These are phyloP conservation scores for Fusarium compactum DNA, from an alignment of 2,329 filamentous ascomycete species.

Conservation along the genomic window DNA sequence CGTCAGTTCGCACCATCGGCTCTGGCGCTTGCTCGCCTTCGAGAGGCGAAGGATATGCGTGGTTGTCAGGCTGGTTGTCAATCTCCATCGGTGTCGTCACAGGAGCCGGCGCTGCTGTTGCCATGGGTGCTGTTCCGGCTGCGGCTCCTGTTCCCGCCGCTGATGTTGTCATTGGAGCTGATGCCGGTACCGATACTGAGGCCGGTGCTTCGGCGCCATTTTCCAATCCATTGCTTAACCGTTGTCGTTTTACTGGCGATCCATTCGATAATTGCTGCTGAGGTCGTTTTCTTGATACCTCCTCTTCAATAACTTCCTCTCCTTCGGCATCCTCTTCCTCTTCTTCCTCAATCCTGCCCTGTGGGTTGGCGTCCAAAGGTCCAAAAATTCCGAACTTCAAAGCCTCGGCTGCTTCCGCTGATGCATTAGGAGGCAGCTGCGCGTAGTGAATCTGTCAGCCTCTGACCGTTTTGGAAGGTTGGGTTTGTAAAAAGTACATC, in stretches of 20 bases:
- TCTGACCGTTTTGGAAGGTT: constrained; percentile 40
- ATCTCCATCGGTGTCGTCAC: constrained; percentile 69
- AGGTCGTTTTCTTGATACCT: constrained; percentile 64
- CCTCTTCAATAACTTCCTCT: constrained; percentile 52
- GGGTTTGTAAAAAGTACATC: constrained; percentile 31
- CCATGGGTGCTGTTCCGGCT: constrained; percentile 20
- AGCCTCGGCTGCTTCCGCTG: constrained; percentile 61
- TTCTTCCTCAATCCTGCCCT: constrained; percentile 56
- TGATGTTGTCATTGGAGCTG: constrained; percentile 28
- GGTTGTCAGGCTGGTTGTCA: constrained; percentile 65
- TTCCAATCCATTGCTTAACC: constrained; percentile 73
- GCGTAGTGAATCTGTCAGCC: constrained; percentile 46
- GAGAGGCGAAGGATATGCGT: constrained; percentile 74
- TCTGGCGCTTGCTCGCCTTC: constrained; percentile 68
- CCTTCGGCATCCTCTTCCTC: constrained; percentile 55
- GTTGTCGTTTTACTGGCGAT: constrained; percentile 69
- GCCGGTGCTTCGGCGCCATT: constrained; percentile 61
- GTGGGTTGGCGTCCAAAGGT: constrained; percentile 62
- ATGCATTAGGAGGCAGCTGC: constrained; percentile 64
- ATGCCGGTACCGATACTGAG: constrained; percentile 31
- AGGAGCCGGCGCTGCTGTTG: constrained; percentile 47
- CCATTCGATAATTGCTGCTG: constrained; percentile 64
- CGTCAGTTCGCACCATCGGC: constrained; percentile 67
- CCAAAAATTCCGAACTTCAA: constrained; percentile 68
- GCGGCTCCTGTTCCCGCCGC: constrained; percentile 25